These are phyloP conservation scores for Porodaedalea pini DNA, from an alignment of 1,284 basidiomycete species.

Conservation along the genomic window DNA sequence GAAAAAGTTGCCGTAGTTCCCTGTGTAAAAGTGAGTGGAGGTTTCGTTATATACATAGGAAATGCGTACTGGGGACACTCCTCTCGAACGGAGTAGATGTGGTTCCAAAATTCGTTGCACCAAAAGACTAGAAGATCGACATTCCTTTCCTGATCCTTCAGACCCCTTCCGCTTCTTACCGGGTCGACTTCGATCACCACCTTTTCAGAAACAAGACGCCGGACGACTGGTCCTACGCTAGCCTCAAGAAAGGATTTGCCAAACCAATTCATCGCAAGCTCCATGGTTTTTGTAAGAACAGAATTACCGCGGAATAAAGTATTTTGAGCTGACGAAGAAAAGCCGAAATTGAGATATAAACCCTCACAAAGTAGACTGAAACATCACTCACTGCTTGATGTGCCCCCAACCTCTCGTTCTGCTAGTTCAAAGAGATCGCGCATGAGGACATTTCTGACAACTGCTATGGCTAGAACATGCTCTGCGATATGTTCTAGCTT, in stretches of 20 bases:
- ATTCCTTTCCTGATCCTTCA: conserved; percentile 61
- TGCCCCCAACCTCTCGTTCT: conserved; percentile 62
- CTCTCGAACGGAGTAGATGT: conserved; percentile 67
- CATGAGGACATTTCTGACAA: conserved; percentile 60
- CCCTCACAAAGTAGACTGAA: not conserved
- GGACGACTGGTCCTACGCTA: conserved; percentile 65
- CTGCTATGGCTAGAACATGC: conserved; percentile 64
- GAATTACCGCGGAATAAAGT: conserved; percentile 79
- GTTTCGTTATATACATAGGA: conserved; percentile 19
- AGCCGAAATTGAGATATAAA: not conserved
- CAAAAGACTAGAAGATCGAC: conserved; percentile 59
- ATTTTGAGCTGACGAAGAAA: conserved; percentile 47
- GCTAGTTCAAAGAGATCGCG: conserved; percentile 65
- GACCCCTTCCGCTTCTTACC: conserved; percentile 52
- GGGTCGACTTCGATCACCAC: conserved; percentile 78
- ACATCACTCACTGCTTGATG: conserved; percentile 32
- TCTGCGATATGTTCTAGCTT: conserved; percentile 57
- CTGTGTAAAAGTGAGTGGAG: conserved; percentile 37
- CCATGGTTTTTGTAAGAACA: conserved; percentile 76
- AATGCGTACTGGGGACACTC: conserved; percentile 71
- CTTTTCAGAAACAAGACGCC: conserved; percentile 65
- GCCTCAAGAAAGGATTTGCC: conserved; percentile 74
- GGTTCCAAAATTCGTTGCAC: conserved; percentile 74
- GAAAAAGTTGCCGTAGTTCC: conserved; percentile 71
- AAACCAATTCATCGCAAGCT: conserved; percentile 71